Conservation (phyloP, 2,329 filamentous ascomycete species). For the Hymenoscyphus fraxineus region DNA sequence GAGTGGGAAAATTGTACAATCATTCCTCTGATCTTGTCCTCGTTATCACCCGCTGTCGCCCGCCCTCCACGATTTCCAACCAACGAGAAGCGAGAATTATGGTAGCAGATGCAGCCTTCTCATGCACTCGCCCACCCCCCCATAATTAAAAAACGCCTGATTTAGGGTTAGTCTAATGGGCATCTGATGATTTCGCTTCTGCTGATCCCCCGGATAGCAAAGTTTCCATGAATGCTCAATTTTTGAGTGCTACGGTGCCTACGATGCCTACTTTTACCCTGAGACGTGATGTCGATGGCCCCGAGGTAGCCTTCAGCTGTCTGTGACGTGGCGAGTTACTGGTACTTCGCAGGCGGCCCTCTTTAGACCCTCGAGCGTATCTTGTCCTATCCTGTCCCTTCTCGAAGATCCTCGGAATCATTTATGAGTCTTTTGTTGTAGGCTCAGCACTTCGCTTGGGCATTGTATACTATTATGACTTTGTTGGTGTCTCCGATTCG, state of each 20-base stretch:
- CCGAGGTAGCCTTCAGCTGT: background rate
- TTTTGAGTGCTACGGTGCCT: background rate
- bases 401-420: background rate
- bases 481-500: background rate
- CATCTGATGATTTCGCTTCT: slow-evolving; percentile 1
- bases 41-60: background rate
- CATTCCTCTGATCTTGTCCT: background rate
- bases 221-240: background rate
- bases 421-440: background rate
- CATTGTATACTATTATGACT: background rate
- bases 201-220: background rate
- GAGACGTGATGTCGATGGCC: background rate
- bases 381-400: background rate
- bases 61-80: background rate
- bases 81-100: background rate
- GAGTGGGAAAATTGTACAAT: background rate
- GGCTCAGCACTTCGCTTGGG: background rate
- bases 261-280: background rate
- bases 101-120: background rate
- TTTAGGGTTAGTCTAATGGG: background rate
- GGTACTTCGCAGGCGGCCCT: background rate
- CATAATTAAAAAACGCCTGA: background rate
- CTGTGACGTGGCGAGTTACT: background rate
- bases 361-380: background rate
- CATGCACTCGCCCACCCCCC: background rate